These are phyloP conservation scores for Diversispora eburnea DNA, from an alignment of 192 early-diverging fungal species.

Conservation along the genomic window DNA sequence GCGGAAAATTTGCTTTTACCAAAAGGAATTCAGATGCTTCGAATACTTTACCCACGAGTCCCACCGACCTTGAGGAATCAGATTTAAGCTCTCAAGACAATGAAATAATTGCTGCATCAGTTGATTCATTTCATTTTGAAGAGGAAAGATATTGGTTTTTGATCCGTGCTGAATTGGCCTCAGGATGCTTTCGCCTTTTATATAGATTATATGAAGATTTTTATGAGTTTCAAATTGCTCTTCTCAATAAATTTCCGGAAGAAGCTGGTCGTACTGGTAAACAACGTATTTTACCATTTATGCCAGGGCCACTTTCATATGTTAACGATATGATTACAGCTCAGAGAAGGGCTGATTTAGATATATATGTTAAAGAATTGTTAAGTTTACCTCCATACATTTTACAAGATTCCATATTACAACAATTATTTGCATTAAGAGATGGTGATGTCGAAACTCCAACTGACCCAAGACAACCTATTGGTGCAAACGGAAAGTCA, in stretches of 20 bases:
- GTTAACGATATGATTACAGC: conserved; percentile 67
- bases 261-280: conserved; percentile 57
- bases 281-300: conserved; percentile 58
- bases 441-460: conserved; percentile 57
- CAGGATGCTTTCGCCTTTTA: conserved; percentile 56
- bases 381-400: conserved; percentile 56
- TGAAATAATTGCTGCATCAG: conserved; percentile 47
- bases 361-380: conserved; percentile 64
- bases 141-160: conserved; percentile 72
- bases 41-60: conserved; percentile 24
- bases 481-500: background rate
- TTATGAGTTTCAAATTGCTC: conserved; percentile 69
- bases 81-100: conserved; percentile 7
- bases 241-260: conserved; percentile 61
- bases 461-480: conserved; percentile 28
- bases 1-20: conserved; percentile 5
- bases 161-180: conserved; percentile 50
- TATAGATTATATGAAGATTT: conserved; percentile 78
- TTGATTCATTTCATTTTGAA: conserved; percentile 65
- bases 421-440: conserved; percentile 50
- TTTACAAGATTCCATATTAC: conserved; percentile 43
- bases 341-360: conserved; percentile 59
- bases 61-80: background rate
- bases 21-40: conserved; percentile 41
- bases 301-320: conserved; percentile 60